phyloP scores from a whole-genome alignment of 2,329 filamentous ascomycete genomes.

The Calonectria crousiana region DNA sequence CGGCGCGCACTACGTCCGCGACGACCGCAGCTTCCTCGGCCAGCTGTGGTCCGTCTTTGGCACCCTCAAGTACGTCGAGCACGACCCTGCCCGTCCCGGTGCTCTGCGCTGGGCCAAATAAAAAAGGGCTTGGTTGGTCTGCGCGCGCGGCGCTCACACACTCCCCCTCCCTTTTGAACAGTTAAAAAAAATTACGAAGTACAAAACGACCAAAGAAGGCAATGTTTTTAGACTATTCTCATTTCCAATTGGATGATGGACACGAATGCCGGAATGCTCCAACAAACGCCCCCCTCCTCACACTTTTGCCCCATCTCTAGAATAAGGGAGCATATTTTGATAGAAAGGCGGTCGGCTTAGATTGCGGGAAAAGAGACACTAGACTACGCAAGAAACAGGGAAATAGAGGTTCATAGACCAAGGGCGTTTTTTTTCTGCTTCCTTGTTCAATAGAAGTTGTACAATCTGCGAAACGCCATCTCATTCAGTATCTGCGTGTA shows the following conservation, averaged over 20 bases:
- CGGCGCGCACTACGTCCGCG: conserved; percentile 85
- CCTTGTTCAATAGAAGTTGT: not conserved
- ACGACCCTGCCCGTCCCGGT: conserved; percentile 39
- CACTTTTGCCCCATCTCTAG: not conserved
- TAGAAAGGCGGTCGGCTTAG: not conserved
- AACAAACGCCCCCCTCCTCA: not conserved
- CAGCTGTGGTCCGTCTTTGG: conserved; percentile 46
- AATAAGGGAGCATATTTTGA: not conserved
- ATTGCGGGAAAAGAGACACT: not conserved
- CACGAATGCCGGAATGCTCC: not conserved
- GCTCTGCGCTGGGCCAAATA: conserved; percentile 45
- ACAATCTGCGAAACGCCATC: not conserved
- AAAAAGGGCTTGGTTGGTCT: not conserved
- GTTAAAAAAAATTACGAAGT: not conserved
- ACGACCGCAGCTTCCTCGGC: conserved; percentile 45
- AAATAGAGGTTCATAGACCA: not conserved
- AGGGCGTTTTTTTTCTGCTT: not conserved
- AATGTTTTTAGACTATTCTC: not conserved
- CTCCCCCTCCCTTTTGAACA: too few relatives aligned
- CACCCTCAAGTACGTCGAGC: conserved; percentile 46
- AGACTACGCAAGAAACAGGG: not conserved
- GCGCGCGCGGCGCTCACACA: too few relatives aligned
- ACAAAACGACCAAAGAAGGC: not conserved
- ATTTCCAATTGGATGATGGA: conserved; percentile 1
- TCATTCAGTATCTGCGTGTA: not conserved